Conservation (phyloP, 352 stramenopile species). For the Globisporangium nunn region DNA sequence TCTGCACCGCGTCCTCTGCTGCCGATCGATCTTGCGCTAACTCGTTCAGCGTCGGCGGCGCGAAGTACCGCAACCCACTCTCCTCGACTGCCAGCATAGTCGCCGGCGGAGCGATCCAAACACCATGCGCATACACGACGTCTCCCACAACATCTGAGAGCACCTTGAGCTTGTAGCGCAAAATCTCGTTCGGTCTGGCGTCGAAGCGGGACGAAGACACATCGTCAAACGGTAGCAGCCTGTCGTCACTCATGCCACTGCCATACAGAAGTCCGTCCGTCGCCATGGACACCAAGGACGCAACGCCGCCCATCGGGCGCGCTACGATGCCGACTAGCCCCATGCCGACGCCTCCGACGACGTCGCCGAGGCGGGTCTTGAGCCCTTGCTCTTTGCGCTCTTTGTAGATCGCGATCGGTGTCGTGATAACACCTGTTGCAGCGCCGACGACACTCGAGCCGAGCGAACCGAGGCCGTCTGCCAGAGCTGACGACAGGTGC, state of each 20-base stretch:
- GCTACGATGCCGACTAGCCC: slow-evolving; percentile 74
- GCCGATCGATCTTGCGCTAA: background rate
- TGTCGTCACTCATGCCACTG: slow-evolving; percentile 35
- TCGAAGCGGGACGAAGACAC: slow-evolving; percentile 26
- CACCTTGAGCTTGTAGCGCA: slow-evolving; percentile 78
- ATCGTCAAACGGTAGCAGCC: slow-evolving; percentile 23
- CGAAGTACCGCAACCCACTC: slow-evolving; percentile 22
- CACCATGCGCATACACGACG: slow-evolving; percentile 57
- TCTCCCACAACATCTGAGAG: slow-evolving; percentile 37
- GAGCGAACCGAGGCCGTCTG: slow-evolving; percentile 56
- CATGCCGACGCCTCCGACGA: slow-evolving; percentile 69
- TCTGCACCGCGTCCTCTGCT: slow-evolving; percentile 14
- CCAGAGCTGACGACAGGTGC: slow-evolving; percentile 52
- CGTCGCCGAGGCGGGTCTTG: slow-evolving; percentile 47
- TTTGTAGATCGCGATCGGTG: slow-evolving; percentile 66
- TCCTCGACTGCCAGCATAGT: slow-evolving; percentile 15
- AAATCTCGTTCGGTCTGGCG: slow-evolving; percentile 51
- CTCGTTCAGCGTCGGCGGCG: background rate
- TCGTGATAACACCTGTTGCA: slow-evolving; percentile 69
- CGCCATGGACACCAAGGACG: slow-evolving; percentile 67
- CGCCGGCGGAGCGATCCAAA: slow-evolving; percentile 39
- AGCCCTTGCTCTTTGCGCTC: slow-evolving; percentile 58
- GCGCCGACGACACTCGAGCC: slow-evolving; percentile 73
- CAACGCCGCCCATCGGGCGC: slow-evolving; percentile 68
- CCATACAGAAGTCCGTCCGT: slow-evolving; percentile 70